Evolutionary conservation across 2,329 filamentous ascomycete species (phyloP).

Genomic region (Cladosporium sp.): DNA sequence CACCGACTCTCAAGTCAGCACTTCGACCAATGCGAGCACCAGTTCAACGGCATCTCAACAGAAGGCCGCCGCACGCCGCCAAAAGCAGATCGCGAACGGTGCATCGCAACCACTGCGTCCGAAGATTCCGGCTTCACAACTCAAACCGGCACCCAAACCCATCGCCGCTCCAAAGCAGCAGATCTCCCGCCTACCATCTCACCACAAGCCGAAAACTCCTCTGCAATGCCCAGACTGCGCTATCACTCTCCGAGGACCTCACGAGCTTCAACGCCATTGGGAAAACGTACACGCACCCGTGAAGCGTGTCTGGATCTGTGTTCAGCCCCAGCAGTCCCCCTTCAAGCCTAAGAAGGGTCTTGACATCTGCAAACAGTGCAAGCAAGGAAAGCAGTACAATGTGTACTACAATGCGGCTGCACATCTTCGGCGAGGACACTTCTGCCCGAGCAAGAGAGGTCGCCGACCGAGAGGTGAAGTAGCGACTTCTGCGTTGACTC

Average conservation of each 20-base stretch:
- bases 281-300: slow-evolving; percentile 64
- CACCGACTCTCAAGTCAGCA: slow-evolving; percentile 26
- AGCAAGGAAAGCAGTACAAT: slow-evolving; percentile 74
- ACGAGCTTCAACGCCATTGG: slow-evolving; percentile 62
- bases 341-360: slow-evolving; percentile 59
- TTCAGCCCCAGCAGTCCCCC: slow-evolving; percentile 50
- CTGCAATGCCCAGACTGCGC: slow-evolving; percentile 70
- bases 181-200: slow-evolving; percentile 53
- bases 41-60: background rate
- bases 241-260: slow-evolving; percentile 81
- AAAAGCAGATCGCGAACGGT: slow-evolving; percentile 35
- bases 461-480: slow-evolving; percentile 59
- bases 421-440: slow-evolving; percentile 84
- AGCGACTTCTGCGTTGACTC: slow-evolving; percentile 57
- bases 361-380: slow-evolving; percentile 80
- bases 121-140: slow-evolving; percentile 38
- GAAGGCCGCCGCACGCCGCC: slow-evolving; percentile 31
- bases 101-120: slow-evolving; percentile 14
- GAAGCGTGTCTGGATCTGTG: slow-evolving; percentile 64
- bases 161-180: slow-evolving; percentile 26
- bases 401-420: slow-evolving; percentile 95
- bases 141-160: slow-evolving; percentile 14
- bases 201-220: slow-evolving; percentile 63
- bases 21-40: slow-evolving; percentile 21
- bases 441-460: slow-evolving; percentile 67